A percentile compares a stretch with the other conserved stretches of the same genome.
These are phyloP conservation scores for Heterobasidion irregulare DNA, from an alignment of 1,284 basidiomycete species.

Conservation along the genomic window DNA sequence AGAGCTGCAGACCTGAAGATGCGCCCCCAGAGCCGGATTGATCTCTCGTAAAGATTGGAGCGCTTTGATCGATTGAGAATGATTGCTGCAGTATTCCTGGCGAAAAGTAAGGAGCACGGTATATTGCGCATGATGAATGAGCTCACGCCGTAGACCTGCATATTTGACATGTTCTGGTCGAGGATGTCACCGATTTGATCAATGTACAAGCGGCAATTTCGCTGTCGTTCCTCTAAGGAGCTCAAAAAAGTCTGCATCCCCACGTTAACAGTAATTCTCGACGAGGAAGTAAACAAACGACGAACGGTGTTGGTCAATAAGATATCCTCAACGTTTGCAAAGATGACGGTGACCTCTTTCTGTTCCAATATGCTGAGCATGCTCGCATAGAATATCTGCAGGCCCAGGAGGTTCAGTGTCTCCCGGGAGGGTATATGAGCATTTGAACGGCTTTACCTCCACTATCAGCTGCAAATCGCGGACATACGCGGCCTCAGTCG, in stretches of 20 bases:
- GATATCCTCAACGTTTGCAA: slow-evolving; percentile 91
- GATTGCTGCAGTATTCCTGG: slow-evolving; percentile 89
- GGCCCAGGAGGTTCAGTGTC: not conserved
- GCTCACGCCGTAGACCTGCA: slow-evolving; percentile 73
- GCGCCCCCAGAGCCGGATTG: slow-evolving; percentile 55
- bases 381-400: slow-evolving; percentile 74
- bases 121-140: not conserved
- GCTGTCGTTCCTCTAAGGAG: slow-evolving; percentile 85
- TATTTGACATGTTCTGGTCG: slow-evolving; percentile 62
- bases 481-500: slow-evolving; percentile 83
- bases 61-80: slow-evolving; percentile 71
- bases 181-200: slow-evolving; percentile 86
- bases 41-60: slow-evolving; percentile 68
- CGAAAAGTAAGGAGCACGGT: not conserved
- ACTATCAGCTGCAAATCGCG: slow-evolving; percentile 86
- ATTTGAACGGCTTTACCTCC: slow-evolving; percentile 43
- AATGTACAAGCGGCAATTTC: slow-evolving; percentile 83
- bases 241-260: slow-evolving; percentile 63
- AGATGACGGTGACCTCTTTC: slow-evolving; percentile 78
- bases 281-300: not conserved
- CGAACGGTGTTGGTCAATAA: slow-evolving; percentile 76
- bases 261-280: slow-evolving; percentile 7
- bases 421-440: slow-evolving; percentile 13
- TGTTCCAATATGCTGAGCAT: slow-evolving; percentile 68
- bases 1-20: slow-evolving; percentile 50